A percentile compares a stretch with the other conserved stretches of the same genome.
Conservation (phyloP, 768 basidiomycete species). For the Sarcodon sp. region DNA sequence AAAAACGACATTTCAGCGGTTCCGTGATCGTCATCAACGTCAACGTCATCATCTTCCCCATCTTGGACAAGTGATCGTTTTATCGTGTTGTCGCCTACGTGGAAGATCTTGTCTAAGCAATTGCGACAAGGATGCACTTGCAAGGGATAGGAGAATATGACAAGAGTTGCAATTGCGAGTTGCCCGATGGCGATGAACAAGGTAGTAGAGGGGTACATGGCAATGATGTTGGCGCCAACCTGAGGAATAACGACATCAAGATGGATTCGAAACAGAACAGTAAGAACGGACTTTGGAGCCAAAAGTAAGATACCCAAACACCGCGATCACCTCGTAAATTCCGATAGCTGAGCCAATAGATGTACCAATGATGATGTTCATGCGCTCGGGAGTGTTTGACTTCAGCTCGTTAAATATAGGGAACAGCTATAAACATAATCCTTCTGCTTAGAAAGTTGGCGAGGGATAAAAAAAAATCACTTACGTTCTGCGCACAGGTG, state of each 20-base stretch:
- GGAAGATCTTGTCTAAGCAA: conserved; percentile 85
- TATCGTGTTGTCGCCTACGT: conserved; percentile 21
- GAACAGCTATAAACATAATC: conserved; percentile 49
- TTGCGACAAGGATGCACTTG: conserved; percentile 92
- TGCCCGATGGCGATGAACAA: conserved; percentile 90
- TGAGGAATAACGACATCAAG: conserved; percentile 12
- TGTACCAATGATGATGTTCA: conserved; percentile 80
- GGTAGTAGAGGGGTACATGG: conserved; percentile 87
- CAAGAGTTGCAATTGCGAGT: conserved; percentile 81
- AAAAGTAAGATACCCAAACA: conserved; percentile 90
- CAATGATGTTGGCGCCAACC: conserved; percentile 89
- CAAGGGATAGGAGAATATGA: conserved; percentile 87
- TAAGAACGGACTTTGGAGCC: conserved; percentile 56
- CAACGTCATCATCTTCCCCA: conserved; percentile 29
- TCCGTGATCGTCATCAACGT: conserved; percentile 40
- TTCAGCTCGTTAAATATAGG: conserved; percentile 89
- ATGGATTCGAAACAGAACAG: not conserved
- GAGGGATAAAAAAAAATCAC: conserved; percentile 10
- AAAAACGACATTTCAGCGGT: conserved; percentile 48
- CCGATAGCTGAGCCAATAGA: conserved; percentile 78
- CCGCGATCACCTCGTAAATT: conserved; percentile 79
- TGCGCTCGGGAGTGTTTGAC: conserved; percentile 64
- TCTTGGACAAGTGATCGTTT: conserved; percentile 13
- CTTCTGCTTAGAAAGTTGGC: not conserved
- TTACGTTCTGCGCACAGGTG: conserved; percentile 87